Conservation (phyloP, 2,329 filamentous ascomycete species). For the Colletotrichum falcatum region DNA sequence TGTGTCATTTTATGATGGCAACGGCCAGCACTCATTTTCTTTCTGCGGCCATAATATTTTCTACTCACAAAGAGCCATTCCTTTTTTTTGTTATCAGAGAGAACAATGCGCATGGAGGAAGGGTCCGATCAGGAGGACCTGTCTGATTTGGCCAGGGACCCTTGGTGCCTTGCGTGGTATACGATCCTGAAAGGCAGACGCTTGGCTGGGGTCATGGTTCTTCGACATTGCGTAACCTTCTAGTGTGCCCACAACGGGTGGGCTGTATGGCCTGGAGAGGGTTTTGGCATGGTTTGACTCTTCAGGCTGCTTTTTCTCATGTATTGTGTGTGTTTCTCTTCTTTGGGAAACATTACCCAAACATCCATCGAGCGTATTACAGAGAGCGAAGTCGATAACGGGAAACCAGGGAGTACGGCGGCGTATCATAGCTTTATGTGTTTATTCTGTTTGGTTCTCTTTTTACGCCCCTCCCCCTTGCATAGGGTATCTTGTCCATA, state of each 20-base stretch:
- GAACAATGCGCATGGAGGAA: conserved; percentile 31
- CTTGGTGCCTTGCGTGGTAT: conserved; percentile 16
- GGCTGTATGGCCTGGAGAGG: conserved; percentile 35
- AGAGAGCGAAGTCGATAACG: conserved; percentile 42
- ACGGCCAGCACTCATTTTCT: conserved; percentile 1
- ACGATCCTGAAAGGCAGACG: conserved; percentile 12
- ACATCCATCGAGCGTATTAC: conserved; percentile 40
- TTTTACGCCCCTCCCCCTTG: conserved; percentile 32
- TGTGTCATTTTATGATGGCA: conserved; percentile 64
- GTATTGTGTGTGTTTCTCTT: conserved; percentile 41
- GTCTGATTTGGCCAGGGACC: neutral
- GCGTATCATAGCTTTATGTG: conserved; percentile 45
- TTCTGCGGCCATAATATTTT: neutral
- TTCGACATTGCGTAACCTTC: conserved; percentile 32
- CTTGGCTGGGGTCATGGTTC: conserved; percentile 5
- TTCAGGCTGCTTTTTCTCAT: conserved; percentile 37
- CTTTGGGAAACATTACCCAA: conserved; percentile 14
- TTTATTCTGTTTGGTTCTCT: conserved; percentile 39
- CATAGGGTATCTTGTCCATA: conserved; percentile 38
- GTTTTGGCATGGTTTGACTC: conserved; percentile 28
- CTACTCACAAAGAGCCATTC: conserved; percentile 26
- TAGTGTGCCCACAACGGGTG: conserved; percentile 29
- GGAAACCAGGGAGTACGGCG: conserved; percentile 45
- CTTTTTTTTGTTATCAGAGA: conserved; percentile 2
- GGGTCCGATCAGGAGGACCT: conserved; percentile 7